Evolutionary conservation across 345 rosid species (phyloP), one percentile per base, ranked within the genome.

Genomic region (Acer saccharum): DNA sequence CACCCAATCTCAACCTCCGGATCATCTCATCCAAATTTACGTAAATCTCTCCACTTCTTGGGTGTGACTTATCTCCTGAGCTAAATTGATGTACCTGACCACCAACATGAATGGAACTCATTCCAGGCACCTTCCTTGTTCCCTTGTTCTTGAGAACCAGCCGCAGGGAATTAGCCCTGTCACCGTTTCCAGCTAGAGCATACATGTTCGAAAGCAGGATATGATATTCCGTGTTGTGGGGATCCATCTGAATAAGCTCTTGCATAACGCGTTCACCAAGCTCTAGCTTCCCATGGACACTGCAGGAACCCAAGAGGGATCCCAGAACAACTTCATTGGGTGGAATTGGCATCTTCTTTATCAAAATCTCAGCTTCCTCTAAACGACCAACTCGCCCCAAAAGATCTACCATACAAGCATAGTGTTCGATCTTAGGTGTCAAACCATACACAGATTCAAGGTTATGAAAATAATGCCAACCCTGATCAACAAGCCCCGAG

Each of bases 391-490:
- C 93, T 60, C 95, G 87, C 16, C 97, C 97, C 29, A 92, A 86
- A 81, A 94, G 87, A 90, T 94, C 98, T 57, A 94, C 94, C 91
- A 92, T 88, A 80, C 97, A 94, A 76, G 96, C 96, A 78, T 90
- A 92, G 84, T 92, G 98, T 71, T 94, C 94, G 12, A 87, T 77
- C 80, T 85, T 89, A 52, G 93, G 96, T 25, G 86, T 73, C 57
- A 89, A 67, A 55, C 91, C 89, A 61, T 85, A 84, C 17, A 74
- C 71, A 18, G 82, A 77, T 35, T 80, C 76, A 17, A 94, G 86
- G 57, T 78, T 79, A 32, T 68, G 75, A 55, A 94, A 92, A 71
- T 77, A 87, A 65, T 65, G 32, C 58, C 76, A 60, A 35, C 97
- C 96, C 80, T 88, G 83, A 76, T 88, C 88, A 61, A 93, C 88